Evolutionary conservation across 306 rosid genomes (phyloP), one percentile per base, ranked within the genome.

Genomic region (Cicer pinnatifidum): DNA sequence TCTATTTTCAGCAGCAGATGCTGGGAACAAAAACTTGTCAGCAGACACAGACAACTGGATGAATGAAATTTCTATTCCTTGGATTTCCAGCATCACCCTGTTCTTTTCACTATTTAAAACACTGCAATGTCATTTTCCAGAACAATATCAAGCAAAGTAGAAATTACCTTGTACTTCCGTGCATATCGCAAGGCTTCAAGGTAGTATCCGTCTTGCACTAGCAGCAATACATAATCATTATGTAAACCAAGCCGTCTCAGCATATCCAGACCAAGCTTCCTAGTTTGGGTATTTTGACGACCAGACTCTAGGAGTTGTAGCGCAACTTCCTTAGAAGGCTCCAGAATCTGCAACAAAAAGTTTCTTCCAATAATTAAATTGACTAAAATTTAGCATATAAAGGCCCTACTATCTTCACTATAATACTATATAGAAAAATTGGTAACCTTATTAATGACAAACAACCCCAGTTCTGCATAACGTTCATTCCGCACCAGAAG

Each of bases 241-340:
- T 91, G 97, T 53, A 94, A 88, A 78, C 96, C 89, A 65, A 94
- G 95, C 82, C 85, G 90, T 75, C 97, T 91, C 66, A 91, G 89
- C 99, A 94, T 94, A 82, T 89, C 93, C 58, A 91, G 88, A 80
- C 99, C 99, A 77, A 94, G 84, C 83, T 94, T 94, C 86, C 97
- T 86, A 50, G 86, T 90, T 50, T 79, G 87, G 54, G 84, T 67
- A 77, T 86, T 80, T 82, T 86, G 94, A 54, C 88, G 90, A 75
- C 99, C 96, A 33, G 99, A 89, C 85, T 94, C 95, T 41, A 89
- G 84, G 39, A 94, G 96, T 83, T 94, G 99, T 62, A 88, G 65
- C 16, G 99, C 97, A 76, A 88, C 99, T 86, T 91, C 97, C 86
- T 88, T 91, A 57, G 95, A 91, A 71, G 99, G 96, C 77, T 94